A percentile compares a stretch with the other conserved stretches of the same genome.
Evolutionary conservation across 2,329 filamentous ascomycete genomes (phyloP).

Genomic region (Leptographium radiaticola): DNA sequence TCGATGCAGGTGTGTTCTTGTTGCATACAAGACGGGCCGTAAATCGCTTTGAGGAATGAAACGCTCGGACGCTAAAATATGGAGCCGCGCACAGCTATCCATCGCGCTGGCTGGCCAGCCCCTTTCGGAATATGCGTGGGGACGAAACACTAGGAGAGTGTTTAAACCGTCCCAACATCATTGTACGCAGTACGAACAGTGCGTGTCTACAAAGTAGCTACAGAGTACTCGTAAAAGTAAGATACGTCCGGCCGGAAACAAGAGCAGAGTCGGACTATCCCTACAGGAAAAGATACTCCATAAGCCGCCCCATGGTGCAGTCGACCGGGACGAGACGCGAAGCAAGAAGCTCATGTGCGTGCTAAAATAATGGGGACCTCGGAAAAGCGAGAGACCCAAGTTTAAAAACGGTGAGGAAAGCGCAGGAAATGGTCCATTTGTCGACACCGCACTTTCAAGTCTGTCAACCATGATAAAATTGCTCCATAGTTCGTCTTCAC

Average conservation of each 20-base stretch:
- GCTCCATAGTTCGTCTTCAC: neutral
- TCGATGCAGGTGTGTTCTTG: too few relatives aligned
- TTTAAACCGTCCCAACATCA: too few relatives aligned
- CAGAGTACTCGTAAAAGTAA: neutral
- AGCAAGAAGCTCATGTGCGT: neutral
- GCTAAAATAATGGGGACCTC: neutral
- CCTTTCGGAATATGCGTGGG: too few relatives aligned
- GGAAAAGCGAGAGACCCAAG: neutral
- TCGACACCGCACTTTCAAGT: neutral
- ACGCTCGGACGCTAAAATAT: too few relatives aligned
- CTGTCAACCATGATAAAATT: neutral
- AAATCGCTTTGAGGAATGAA: too few relatives aligned
- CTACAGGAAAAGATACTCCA: neutral
- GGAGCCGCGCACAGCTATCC: too few relatives aligned
- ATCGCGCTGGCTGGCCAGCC: too few relatives aligned
- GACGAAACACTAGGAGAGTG: too few relatives aligned
- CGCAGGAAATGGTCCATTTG: neutral
- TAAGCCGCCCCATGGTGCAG: neutral
- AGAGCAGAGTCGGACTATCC: neutral
- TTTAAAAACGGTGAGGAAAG: neutral
- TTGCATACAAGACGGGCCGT: too few relatives aligned
- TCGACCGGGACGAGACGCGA: neutral
- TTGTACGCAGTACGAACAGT: too few relatives aligned
- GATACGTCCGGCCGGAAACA: neutral
- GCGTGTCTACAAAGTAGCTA: too few relatives aligned